These are phyloP conservation scores for Vickermania spadyakhi DNA, from an alignment of 208 protist species.

Conservation along the genomic window DNA sequence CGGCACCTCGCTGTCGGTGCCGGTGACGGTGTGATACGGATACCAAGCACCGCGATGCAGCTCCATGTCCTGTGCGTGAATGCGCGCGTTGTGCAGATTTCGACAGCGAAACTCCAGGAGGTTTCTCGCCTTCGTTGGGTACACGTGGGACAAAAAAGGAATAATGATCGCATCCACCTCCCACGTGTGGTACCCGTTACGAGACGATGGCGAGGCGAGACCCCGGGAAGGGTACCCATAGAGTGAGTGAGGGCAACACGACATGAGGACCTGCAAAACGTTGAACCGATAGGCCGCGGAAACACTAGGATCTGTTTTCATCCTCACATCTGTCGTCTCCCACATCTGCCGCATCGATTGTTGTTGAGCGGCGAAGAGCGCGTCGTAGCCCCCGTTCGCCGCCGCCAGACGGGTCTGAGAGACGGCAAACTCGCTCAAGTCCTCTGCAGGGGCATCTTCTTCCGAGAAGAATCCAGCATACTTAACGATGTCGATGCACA, in stretches of 20 bases:
- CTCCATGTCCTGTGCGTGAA: conserved; percentile 67
- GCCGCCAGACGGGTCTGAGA: conserved; percentile 26
- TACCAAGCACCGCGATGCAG: conserved; percentile 78
- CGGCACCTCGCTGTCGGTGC: conserved; percentile 55
- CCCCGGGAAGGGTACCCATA: conserved; percentile 70
- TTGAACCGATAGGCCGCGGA: conserved; percentile 83
- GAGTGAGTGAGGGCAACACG: conserved; percentile 19
- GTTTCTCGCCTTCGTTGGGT: conserved; percentile 52
- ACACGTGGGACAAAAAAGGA: conserved; percentile 76
- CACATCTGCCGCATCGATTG: conserved; percentile 60
- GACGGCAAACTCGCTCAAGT: conserved; percentile 64
- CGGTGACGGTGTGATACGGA: conserved; percentile 73
- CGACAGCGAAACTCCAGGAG: conserved; percentile 82
- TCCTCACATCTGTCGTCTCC: conserved; percentile 53
- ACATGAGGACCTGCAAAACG: conserved; percentile 73
- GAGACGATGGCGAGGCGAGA: conserved; percentile 13
- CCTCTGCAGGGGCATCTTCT: conserved; percentile 68
- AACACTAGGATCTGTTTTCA: conserved; percentile 20
- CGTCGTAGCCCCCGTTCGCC: conserved; percentile 46
- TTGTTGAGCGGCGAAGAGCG: conserved; percentile 46
- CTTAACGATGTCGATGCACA: conserved; percentile 69
- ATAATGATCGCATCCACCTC: conserved; percentile 83
- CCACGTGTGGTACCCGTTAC: conserved; percentile 76
- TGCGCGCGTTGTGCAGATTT: conserved; percentile 60
- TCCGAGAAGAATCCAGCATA: conserved; percentile 69